Evolutionary conservation across 345 rosid species (phyloP).

Genomic region (Melastoma malabathricum): DNA sequence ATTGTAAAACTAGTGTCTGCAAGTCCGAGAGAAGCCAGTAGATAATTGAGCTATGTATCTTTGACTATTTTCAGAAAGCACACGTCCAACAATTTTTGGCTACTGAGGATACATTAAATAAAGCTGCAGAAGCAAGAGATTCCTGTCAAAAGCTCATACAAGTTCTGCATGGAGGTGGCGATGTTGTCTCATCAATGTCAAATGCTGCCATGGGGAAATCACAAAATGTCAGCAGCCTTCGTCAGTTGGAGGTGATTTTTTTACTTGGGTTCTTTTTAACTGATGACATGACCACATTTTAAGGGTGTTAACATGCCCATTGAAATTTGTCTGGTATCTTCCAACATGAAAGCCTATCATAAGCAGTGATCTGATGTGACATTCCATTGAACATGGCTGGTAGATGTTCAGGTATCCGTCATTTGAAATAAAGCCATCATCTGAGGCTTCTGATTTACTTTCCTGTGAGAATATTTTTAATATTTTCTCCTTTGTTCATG

Average conservation of each 20-base stretch:
- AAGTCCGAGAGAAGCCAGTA: too few species aligned
- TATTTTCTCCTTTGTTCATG: conserved; percentile 10
- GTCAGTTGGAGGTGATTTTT: conserved; percentile 61
- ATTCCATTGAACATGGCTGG: too few species aligned
- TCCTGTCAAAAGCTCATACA: conserved; percentile 55
- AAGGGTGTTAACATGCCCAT: background rate
- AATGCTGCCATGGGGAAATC: conserved; percentile 38
- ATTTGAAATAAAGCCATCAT: too few species aligned
- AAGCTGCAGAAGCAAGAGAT: conserved; percentile 79
- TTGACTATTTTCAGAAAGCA: conserved; percentile 46
- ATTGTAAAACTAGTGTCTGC: too few species aligned
- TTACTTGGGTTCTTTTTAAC: background rate
- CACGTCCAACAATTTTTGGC: conserved; percentile 94
- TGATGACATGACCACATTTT: background rate
- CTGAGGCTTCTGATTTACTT: background rate
- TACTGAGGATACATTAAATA: conserved; percentile 84
- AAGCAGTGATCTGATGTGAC: background rate
- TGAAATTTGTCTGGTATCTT: background rate
- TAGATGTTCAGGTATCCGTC: too few species aligned
- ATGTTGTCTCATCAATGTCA: conserved; percentile 39
- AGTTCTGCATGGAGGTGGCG: conserved; percentile 58
- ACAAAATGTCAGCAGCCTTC: conserved; percentile 53
- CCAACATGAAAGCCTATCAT: conserved; percentile 1
- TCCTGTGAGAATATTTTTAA: background rate
- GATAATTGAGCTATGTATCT: conserved; percentile 9